Conservation (phyloP, 352 stramenopile genomes). For the Discostella stelligera region DNA sequence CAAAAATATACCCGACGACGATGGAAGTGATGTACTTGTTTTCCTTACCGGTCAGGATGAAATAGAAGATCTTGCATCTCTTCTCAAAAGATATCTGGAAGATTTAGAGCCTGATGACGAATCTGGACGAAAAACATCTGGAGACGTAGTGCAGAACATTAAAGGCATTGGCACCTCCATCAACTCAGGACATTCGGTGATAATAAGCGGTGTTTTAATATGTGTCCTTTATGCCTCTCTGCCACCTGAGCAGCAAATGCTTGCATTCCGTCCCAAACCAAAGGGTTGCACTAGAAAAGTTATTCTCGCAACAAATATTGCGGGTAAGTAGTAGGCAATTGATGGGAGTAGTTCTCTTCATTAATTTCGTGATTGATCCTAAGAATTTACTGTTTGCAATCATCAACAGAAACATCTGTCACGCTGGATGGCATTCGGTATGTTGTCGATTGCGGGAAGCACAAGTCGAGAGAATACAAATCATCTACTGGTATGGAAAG, state of each 20-base stretch:
- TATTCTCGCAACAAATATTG: constrained; percentile 98
- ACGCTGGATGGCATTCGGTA: constrained; percentile 99
- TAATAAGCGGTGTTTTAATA: constrained; percentile 74
- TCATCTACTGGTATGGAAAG: constrained; percentile 78
- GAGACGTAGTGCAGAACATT: constrained; percentile 71
- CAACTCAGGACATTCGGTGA: constrained; percentile 39
- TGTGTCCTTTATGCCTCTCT: constrained; percentile 75
- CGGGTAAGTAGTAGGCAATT: constrained; percentile 83
- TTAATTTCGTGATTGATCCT: not conserved
- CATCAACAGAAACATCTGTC: constrained; percentile 90
- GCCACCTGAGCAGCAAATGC: constrained; percentile 72
- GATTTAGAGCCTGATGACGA: constrained; percentile 40
- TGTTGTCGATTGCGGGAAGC: constrained; percentile 98
- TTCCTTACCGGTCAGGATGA: constrained; percentile 84
- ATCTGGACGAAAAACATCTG: constrained; percentile 12
- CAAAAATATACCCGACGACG: constrained; percentile 40
- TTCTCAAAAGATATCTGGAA: constrained; percentile 71
- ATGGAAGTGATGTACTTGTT: constrained; percentile 74
- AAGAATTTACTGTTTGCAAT: not conserved
- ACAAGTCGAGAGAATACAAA: constrained; percentile 86
- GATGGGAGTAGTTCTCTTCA: not conserved
- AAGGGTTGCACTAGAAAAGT: constrained; percentile 87
- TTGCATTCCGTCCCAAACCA: constrained; percentile 73
- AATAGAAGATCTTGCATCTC: constrained; percentile 84
- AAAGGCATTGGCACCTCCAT: constrained; percentile 64